Percentiles rank a stretch among this genome's conserved stretches.
These are phyloP conservation scores for Pseudogymnoascus verrucosus DNA, from an alignment of 2,329 filamentous ascomycete genomes.

Conservation along the genomic window DNA sequence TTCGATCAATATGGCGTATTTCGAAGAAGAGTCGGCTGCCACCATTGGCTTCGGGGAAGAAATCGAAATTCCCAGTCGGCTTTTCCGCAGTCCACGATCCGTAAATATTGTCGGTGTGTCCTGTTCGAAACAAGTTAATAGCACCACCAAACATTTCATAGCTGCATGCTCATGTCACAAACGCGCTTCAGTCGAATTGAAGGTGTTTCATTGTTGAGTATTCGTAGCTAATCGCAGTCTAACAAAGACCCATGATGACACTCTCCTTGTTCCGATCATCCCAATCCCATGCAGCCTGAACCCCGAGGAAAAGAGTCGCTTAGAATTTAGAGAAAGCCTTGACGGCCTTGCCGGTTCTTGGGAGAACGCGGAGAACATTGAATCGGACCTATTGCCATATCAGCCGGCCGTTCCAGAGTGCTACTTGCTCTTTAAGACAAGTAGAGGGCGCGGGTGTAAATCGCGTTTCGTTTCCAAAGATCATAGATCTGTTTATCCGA, in stretches of 20 bases:
- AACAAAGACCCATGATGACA: slow-evolving; percentile 21
- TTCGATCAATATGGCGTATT: not conserved
- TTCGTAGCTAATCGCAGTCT: slow-evolving; percentile 8
- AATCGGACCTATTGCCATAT: slow-evolving; percentile 68
- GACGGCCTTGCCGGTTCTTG: slow-evolving; percentile 92
- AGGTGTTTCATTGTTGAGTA: slow-evolving; percentile 9
- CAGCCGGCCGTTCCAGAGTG: slow-evolving; percentile 14
- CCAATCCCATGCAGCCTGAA: slow-evolving; percentile 27
- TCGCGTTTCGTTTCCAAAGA: slow-evolving; percentile 11
- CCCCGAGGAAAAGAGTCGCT: slow-evolving; percentile 29
- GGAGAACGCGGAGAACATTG: slow-evolving; percentile 98
- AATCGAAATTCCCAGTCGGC: not conserved
- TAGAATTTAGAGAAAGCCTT: slow-evolving; percentile 99
- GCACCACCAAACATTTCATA: slow-evolving; percentile 3
- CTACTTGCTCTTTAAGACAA: slow-evolving; percentile 3
- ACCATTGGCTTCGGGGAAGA: not conserved
- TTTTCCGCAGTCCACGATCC: not conserved
- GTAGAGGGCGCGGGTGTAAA: slow-evolving; percentile 11
- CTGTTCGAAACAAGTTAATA: slow-evolving; percentile 6
- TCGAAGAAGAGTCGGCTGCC: not conserved
- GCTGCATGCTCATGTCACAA: slow-evolving; percentile 7
- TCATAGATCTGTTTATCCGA: slow-evolving; percentile 10
- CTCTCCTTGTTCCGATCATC: slow-evolving; percentile 25
- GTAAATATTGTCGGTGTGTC: not conserved
- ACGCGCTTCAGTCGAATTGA: slow-evolving; percentile 6